Evolutionary conservation across 2,329 filamentous ascomycete species (phyloP).

Genomic region (Apiospora marii): DNA sequence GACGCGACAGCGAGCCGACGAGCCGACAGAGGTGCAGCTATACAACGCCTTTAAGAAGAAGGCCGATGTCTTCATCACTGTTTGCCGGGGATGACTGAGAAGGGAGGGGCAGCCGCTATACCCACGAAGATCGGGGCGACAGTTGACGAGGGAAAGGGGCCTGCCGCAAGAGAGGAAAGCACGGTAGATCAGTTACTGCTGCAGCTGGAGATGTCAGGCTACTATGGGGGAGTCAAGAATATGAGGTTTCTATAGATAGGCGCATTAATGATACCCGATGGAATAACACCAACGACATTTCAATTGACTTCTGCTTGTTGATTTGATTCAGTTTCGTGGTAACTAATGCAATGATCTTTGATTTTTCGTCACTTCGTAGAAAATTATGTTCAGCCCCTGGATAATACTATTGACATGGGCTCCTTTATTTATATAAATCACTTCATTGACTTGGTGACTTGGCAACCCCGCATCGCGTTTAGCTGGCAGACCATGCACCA

Average conservation of each 20-base stretch:
- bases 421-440: background rate
- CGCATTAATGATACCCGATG: constrained; percentile 23
- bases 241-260: constrained; percentile 32
- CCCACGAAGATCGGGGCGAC: constrained; percentile 35
- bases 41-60: constrained; percentile 76
- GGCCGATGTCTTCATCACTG: constrained; percentile 76
- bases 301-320: background rate
- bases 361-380: background rate
- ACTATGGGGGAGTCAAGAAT: constrained; percentile 55
- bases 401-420: background rate
- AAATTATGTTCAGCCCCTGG: background rate
- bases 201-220: constrained; percentile 74
- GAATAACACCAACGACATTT: background rate
- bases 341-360: background rate
- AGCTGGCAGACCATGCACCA: background rate
- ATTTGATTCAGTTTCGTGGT: too few relatives aligned
- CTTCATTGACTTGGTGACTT: constrained; percentile 22
- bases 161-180: constrained; percentile 56
- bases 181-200: constrained; percentile 73
- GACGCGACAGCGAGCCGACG: constrained; percentile 29
- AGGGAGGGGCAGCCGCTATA: constrained; percentile 56
- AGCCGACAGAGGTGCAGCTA: constrained; percentile 50
- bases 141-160: constrained; percentile 46
- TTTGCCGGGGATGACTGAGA: constrained; percentile 74
- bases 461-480: constrained; percentile 16